Evolutionary conservation across 1,139 yeast genomes (phyloP).

Genomic region (Kodamaea arcana): DNA sequence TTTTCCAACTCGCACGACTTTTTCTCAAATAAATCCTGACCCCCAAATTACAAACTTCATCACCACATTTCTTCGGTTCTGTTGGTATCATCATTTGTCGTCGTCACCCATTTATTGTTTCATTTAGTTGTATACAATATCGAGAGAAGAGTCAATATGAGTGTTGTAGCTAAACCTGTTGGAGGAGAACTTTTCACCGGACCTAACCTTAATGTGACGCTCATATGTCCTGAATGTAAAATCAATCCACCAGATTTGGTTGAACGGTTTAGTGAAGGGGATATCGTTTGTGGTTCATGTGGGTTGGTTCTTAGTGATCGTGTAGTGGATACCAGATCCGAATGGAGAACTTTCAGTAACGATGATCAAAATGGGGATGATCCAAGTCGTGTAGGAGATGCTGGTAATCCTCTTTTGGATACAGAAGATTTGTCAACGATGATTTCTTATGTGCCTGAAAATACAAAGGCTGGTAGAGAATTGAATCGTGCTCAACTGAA

Average conservation of each 20-base stretch:
- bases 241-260: slow-evolving; percentile 93
- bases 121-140: slow-evolving; percentile 1
- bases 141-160: slow-evolving; percentile 2
- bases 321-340: slow-evolving; percentile 92
- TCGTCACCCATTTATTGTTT: slow-evolving; percentile 1
- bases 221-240: slow-evolving; percentile 94
- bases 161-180: slow-evolving; percentile 3
- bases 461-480: slow-evolving; percentile 75
- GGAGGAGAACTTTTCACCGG: slow-evolving; percentile 31
- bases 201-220: slow-evolving; percentile 80
- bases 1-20: too few species aligned
- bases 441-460: slow-evolving; percentile 82
- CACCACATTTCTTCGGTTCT: slow-evolving; percentile 2
- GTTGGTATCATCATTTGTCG: slow-evolving; percentile 1
- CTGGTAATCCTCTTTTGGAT: slow-evolving; percentile 90
- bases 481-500: slow-evolving; percentile 85
- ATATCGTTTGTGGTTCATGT: slow-evolving; percentile 94
- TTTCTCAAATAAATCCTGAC: neutral
- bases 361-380: slow-evolving; percentile 98
- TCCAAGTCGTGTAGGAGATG: slow-evolving; percentile 99
- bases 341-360: slow-evolving; percentile 97
- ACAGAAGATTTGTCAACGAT: slow-evolving; percentile 90
- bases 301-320: slow-evolving; percentile 91
- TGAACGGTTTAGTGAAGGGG: slow-evolving; percentile 95
- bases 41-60: neutral